Base-by-base conservation (phyloP, 2,329 filamentous ascomycete species). In the Penicillium decumbens region DNA sequence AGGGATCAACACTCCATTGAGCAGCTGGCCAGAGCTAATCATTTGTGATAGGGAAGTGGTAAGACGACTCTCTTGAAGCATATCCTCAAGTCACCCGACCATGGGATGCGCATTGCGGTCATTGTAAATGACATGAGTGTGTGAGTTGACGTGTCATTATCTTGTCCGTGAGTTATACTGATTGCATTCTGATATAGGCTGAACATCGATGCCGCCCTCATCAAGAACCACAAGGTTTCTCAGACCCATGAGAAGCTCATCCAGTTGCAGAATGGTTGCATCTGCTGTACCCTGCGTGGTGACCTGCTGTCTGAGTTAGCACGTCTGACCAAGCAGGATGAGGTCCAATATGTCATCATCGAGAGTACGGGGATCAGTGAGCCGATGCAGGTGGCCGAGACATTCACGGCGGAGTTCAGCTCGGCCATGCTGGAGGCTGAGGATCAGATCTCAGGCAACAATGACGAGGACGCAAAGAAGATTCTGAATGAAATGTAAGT, bases 311-410 rank as follows among this genome's bases (percentile, higher is more conserved):
- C 85, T 51, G 85, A 89, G 63, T 77, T 89, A 0, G 84, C 84
- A 0, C 77, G 77, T 0, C 73, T 89, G 1, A 77, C 84, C 0
- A 79, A 83, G 60, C 75, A 81, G 1, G 77, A 81, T 15, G 72
- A 78, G 43, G 84, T 88, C 32, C 83, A 89, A 63, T 88, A 89
- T 63, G 80, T 88, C 24, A 73, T 88, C 33, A 85, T 87, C 37
- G 85, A 88, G 65, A 87, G 83, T 61, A 85, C 79, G 2, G 83
- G 85, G 0, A 86, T 88, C 54, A 87, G 84, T 57, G 84, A 87
- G 65, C 84, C 83, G 0, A 83, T 86, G 69, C 85, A 88, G 58
- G 85, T 89, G 0, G 85, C 85, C 0, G 85, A 88, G 72, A 88
- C 84, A 0, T 88, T 88, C 58, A 83, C 84, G 29, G 70, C 75